phyloP scores from a whole-genome alignment of 2,329 filamentous ascomycete genomes.

The Zasmidium citrigriseum region DNA sequence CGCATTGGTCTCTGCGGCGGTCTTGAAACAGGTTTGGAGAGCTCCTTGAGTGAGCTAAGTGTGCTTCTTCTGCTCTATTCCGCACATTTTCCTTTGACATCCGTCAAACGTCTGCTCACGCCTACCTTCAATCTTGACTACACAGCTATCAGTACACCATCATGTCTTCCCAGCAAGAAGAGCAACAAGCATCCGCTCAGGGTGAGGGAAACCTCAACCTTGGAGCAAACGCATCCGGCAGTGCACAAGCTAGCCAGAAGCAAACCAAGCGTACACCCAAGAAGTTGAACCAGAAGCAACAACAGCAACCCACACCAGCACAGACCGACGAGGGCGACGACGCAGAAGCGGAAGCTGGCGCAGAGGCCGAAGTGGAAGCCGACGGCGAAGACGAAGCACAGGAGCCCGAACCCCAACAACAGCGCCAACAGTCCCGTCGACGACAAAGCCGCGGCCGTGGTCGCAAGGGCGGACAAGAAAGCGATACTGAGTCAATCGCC shows the following conservation, averaged over 20 bases:
- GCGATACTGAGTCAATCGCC: constrained; percentile 56
- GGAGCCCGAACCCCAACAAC: constrained; percentile 46
- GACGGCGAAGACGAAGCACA: constrained; percentile 39
- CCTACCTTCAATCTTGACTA: background rate
- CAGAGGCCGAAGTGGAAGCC: constrained; percentile 41
- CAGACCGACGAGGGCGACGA: constrained; percentile 45
- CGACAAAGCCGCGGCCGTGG: constrained; percentile 54
- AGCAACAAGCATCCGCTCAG: constrained; percentile 22
- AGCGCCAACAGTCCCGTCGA: constrained; percentile 47
- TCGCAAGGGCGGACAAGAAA: constrained; percentile 44
- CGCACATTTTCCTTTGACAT: constrained; percentile 1
- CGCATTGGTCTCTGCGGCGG: background rate
- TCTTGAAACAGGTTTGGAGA: constrained; percentile 27
- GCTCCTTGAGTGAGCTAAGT: constrained; percentile 13
- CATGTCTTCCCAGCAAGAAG: constrained; percentile 27
- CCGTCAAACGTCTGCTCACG: background rate
- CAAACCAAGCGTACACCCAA: constrained; percentile 48
- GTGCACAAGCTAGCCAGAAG: constrained; percentile 39
- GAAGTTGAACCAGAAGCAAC: constrained; percentile 51
- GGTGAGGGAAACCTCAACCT: constrained; percentile 29
- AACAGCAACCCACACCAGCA: constrained; percentile 51
- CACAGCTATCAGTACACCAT: constrained; percentile 10
- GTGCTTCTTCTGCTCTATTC: constrained; percentile 11
- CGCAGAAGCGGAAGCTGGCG: constrained; percentile 36
- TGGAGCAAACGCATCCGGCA: constrained; percentile 32